A percentile compares a stretch with the other conserved stretches of the same genome.
Conservation (phyloP, 208 protist species). For the Acanthamoeba culbertsoni region DNA sequence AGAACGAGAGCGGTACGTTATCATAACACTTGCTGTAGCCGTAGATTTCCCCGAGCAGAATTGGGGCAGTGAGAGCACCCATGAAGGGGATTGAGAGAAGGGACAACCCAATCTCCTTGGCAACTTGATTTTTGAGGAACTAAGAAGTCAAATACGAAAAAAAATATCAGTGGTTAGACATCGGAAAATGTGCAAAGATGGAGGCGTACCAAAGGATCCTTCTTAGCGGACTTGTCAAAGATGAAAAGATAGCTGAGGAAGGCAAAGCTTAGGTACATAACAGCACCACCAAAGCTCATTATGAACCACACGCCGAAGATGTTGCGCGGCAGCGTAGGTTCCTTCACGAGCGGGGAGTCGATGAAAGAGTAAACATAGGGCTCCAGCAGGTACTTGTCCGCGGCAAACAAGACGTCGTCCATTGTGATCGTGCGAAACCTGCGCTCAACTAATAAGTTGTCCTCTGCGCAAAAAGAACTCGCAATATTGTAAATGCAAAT, state of each 20-base stretch:
- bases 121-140: background rate
- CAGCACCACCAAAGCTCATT: background rate
- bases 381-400: background rate
- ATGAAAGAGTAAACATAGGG: background rate
- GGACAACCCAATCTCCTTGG: constrained; percentile 32
- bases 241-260: constrained; percentile 64
- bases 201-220: background rate
- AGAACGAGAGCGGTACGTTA: background rate
- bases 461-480: too few relatives aligned
- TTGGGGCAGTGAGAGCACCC: background rate
- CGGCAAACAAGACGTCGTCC: background rate
- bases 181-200: background rate
- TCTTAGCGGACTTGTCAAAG: constrained; percentile 17
- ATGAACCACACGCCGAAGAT: constrained; percentile 47
- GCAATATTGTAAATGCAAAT: too few relatives aligned
- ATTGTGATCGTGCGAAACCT: too few relatives aligned
- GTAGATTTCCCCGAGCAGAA: constrained; percentile 55
- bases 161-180: background rate
- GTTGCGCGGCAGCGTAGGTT: background rate
- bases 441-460: too few relatives aligned
- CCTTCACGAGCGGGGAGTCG: constrained; percentile 24
- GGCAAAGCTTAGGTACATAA: constrained; percentile 67
- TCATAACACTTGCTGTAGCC: constrained; percentile 36
- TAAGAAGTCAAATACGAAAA: background rate
- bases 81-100: constrained; percentile 59